Base-by-base conservation (phyloP, 495 filamentous ascomycete genomes). In the Sordaria brevicollis region DNA sequence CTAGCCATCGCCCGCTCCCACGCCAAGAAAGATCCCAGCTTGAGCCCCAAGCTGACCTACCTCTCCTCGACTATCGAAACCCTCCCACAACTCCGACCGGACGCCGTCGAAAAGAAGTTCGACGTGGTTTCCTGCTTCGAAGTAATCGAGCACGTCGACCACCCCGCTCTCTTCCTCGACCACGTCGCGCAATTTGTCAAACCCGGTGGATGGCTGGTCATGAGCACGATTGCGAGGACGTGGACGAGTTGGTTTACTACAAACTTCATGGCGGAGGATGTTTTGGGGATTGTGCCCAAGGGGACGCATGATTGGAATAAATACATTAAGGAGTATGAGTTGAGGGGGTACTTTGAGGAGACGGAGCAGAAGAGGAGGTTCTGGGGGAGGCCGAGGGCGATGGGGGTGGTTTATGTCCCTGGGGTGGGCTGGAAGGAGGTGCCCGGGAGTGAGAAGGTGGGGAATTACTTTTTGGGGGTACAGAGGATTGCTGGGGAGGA, bases 231-330 rank as follows among this genome's bases (percentile, higher is more conserved):
- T 72, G 91, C 95, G 35, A 81, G 96, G 71, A 95, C 91, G 15
- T 89, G 92, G 85, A 88, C 87, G 65, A 94, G 91, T 62, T 99
- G 92, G 89, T 71, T 97, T 4, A 92, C 93, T 19, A 99, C 96
- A 21, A 97, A 97, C 74, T 77, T 98, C 31, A 84, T 97, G 67
- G 95, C 95, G 0, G 95, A 99, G 81, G 93, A 95, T 80, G 79
- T 97, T 4, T 78, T 97, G 65, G 82, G 92, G 21, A 89, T 98
- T 69, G 95, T 99, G 69, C 95, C 95, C 25, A 86, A 86, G 67
- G 95, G 95, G 0, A 97, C 95, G 67, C 95, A 99, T 78, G 93
- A 97, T 74, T 99, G 95, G 95, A 81, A 81, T 17, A 96, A 97
- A 78, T 99, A 98, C 78, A 88, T 99, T 33, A 96, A 97, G 76